Evolutionary conservation across 2,329 filamentous ascomycete species (phyloP), one percentile per base, ranked within the genome.

Genomic region (Penicillium sp.): DNA sequence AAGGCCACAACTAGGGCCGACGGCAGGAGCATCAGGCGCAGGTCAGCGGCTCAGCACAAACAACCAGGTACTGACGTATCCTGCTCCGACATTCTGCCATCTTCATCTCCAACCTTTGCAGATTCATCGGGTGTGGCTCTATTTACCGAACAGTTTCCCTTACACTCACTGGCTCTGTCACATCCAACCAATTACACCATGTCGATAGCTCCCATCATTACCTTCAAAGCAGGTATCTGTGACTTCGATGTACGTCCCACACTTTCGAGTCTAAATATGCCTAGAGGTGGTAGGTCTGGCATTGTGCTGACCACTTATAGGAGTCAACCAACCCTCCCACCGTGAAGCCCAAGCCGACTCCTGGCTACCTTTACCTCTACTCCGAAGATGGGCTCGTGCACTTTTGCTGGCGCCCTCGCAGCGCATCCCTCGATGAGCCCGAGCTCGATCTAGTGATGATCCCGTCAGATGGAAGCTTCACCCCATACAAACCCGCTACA

Each of bases 141-240:
- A 49, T 42, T 24, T 23, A 47, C 29, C 39, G 18, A 10, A 41
- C 13, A 11, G 20, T 26, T 7, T 40, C 26, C 13, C 24, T 20
- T 4, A 34, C 8, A 46, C 14, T 46, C 36, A 13, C 4, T 36
- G 22, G 36, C 14, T 22, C 26, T 34, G 16, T 41, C 26, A 37
- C 20, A 35, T 10, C 11, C 4, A 8, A 16, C 2, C 37, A 20
- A 18, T 39, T 50, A 42, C 58, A 74, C 51, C 55, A 96, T 95
- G 89, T 88, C 90, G 53, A 83, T 88, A 70, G 69, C 78, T 58
- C 89, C 91, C 26, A 80, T 95, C 65, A 90, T 97, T 68, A 95
- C 89, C 13, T 97, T 97, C 80, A 96, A 95, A 78, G 91, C 91
- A 55, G 91, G 91, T 69, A 81, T 81, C 69, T 97, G 91, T 73